Percentiles rank a stretch among this genome's conserved stretches.
Evolutionary conservation across 139 green algal genomes (phyloP).

Genomic region (Chlamydomonas incerta): DNA sequence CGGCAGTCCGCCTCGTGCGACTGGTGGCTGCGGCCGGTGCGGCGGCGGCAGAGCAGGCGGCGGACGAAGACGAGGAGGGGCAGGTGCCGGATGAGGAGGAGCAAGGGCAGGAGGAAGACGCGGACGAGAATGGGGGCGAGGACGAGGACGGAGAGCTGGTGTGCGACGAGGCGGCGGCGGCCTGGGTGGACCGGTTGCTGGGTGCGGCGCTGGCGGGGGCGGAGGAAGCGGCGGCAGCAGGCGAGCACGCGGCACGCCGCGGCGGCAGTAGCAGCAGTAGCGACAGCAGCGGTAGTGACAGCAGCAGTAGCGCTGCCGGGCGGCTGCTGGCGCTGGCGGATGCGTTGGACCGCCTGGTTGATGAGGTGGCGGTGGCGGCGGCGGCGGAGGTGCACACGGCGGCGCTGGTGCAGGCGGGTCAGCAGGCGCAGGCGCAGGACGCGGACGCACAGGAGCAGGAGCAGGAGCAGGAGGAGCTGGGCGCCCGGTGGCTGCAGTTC

Average conservation of each 20-base stretch:
- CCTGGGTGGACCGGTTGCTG: background rate
- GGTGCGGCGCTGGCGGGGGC: background rate
- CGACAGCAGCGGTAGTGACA: background rate
- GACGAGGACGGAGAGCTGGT: background rate
- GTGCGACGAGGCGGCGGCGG: background rate
- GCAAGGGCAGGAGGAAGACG: background rate
- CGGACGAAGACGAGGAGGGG: background rate
- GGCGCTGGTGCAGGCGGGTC: too few species aligned
- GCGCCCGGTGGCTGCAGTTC: constrained; percentile 10
- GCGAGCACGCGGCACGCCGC: too few species aligned
- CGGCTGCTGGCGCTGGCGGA: background rate
- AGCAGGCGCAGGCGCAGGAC: background rate
- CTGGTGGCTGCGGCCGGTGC: background rate
- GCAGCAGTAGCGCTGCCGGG: background rate
- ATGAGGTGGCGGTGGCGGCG: background rate
- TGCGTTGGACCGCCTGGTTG: background rate
- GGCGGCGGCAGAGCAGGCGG: background rate
- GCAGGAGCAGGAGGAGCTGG: background rate
- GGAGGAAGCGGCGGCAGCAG: background rate
- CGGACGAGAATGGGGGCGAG: background rate
- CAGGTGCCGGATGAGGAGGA: background rate
- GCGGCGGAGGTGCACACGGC: background rate
- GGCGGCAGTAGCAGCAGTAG: background rate
- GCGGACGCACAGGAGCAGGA: background rate
- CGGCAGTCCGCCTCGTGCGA: constrained; percentile 8